Conservation (phyloP, 2,329 filamentous ascomycete species). For the Fusarium austroafricanum region DNA sequence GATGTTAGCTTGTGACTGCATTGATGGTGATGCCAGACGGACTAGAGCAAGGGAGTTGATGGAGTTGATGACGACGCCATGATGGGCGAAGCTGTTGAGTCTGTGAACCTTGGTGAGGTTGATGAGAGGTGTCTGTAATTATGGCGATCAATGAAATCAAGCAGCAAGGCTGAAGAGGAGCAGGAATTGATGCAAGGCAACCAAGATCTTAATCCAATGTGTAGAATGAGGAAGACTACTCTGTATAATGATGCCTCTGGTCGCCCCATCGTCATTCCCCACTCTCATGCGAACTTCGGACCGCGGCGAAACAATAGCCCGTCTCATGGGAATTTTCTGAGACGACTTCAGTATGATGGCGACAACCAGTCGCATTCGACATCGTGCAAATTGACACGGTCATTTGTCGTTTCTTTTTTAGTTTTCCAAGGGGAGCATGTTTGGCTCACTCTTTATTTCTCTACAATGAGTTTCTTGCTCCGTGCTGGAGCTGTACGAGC, state of each 20-base stretch:
- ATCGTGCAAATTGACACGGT: conserved; percentile 3
- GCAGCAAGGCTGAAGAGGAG: conserved; percentile 1
- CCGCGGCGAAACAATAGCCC: conserved; percentile 39
- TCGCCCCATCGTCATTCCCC: conserved; percentile 42
- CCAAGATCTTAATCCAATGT: neutral
- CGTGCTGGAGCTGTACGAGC: conserved; percentile 44
- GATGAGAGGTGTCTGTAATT: neutral
- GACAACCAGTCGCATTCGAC: conserved; percentile 16
- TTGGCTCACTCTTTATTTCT: conserved; percentile 1
- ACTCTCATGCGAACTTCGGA: conserved; percentile 22
- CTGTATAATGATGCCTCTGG: conserved; percentile 43
- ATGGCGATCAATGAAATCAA: neutral
- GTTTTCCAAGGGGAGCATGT: conserved; percentile 32
- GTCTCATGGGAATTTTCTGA: conserved; percentile 41
- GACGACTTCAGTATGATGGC: conserved; percentile 27
- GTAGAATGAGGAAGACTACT: conserved; percentile 6
- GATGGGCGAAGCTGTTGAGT: conserved; percentile 8
- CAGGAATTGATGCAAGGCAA: conserved; percentile 2
- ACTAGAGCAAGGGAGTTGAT: conserved; percentile 79
- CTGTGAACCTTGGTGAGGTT: neutral
- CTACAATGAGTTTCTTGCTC: conserved; percentile 49
- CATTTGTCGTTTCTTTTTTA: conserved; percentile 10
- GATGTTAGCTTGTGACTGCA: conserved; percentile 2
- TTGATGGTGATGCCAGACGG: conserved; percentile 49
- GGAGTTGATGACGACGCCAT: conserved; percentile 80